phyloP scores from a whole-genome alignment of 2,329 filamentous ascomycete species.

The Aspergillus unguis region DNA sequence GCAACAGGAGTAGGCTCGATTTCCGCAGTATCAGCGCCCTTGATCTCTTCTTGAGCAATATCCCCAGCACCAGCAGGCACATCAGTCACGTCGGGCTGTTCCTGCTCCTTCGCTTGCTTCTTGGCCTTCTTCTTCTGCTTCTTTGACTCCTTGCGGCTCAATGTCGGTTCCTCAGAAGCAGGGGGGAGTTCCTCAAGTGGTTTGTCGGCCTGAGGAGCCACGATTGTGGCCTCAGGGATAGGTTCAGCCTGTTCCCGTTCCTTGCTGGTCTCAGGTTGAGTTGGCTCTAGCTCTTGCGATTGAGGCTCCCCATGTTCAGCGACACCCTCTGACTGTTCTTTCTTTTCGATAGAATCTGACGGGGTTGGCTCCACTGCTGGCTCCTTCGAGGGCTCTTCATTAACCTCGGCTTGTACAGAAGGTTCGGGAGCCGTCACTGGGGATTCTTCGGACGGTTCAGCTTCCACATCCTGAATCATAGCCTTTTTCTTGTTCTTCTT shows the following conservation, averaged over 20 bases:
- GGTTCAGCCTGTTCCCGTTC: background rate
- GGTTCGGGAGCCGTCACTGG: background rate
- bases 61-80: background rate
- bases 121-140: constrained; percentile 24
- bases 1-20: background rate
- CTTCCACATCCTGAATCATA: constrained; percentile 2
- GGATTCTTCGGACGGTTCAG: constrained; percentile 1
- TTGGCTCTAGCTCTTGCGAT: background rate
- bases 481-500: constrained; percentile 28
- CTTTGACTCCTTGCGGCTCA: constrained; percentile 19
- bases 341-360: background rate
- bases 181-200: background rate
- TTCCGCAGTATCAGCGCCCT: background rate
- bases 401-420: background rate
- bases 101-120: constrained; percentile 15
- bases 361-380: background rate
- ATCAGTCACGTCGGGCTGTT: constrained; percentile 2
- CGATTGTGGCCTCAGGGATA: background rate
- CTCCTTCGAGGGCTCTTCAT: background rate
- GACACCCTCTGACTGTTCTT: background rate
- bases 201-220: background rate
- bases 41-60: constrained; percentile 2
- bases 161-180: background rate
- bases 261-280: background rate
- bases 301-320: too few relatives aligned